Conservation (phyloP, 176 grass and related monocot species). For the Juncus inflexus region DNA sequence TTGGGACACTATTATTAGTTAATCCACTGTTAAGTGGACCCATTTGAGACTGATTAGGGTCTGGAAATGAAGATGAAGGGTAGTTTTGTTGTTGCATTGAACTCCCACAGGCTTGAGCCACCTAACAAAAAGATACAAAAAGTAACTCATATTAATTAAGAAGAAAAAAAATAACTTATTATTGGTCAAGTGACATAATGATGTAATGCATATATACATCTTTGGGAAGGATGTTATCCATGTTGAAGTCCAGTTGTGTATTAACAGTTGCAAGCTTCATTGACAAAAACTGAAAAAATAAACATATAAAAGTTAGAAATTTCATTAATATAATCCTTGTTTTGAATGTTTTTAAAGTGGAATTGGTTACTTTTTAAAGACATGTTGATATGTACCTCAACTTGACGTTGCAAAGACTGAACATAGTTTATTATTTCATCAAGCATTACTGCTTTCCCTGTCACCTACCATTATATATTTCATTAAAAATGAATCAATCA, state of each 20-base stretch:
- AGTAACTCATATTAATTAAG: slow-evolving; percentile 1
- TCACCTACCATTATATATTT: slow-evolving; percentile 33
- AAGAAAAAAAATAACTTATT: neutral
- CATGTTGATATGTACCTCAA: slow-evolving; percentile 33
- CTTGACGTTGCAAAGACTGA: slow-evolving; percentile 62
- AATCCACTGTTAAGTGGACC: slow-evolving; percentile 9
- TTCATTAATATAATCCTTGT: neutral
- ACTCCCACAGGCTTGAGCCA: slow-evolving; percentile 8
- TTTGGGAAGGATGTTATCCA: slow-evolving; percentile 36
- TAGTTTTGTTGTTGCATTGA: slow-evolving; percentile 18
- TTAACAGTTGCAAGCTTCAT: slow-evolving; percentile 64
- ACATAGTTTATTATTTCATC: slow-evolving; percentile 86
- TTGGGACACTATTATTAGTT: slow-evolving; percentile 9
- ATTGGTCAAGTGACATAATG: neutral
- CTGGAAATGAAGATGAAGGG: slow-evolving; percentile 30
- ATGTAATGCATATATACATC: slow-evolving; percentile 27
- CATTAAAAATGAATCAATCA: slow-evolving; percentile 1
- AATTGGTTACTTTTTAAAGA: neutral
- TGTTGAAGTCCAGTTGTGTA: slow-evolving; percentile 33
- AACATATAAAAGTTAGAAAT: slow-evolving; percentile 18
- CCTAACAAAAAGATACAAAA: neutral
- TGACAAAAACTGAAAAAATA: slow-evolving; percentile 44
- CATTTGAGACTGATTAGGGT: slow-evolving; percentile 28
- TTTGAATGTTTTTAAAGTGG: too few relatives aligned
- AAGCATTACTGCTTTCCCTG: slow-evolving; percentile 69